Base-by-base conservation (phyloP, 345 rosid species). In the Rhizophora apiculata region DNA sequence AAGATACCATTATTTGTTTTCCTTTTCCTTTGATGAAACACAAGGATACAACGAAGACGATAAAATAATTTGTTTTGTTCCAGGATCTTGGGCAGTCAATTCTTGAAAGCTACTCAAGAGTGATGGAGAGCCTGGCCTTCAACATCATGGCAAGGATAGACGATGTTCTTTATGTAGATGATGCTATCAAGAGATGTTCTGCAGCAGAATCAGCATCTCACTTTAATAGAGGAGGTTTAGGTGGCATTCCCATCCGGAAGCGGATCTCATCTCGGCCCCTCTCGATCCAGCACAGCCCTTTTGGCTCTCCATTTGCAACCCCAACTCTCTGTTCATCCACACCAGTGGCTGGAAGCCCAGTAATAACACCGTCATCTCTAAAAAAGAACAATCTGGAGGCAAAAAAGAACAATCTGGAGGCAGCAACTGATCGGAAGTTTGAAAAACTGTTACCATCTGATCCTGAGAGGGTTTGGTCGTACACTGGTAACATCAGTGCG, bases 11-110 rank as follows among this genome's bases (percentile, higher is more conserved):
- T 3, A 56, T 56, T 21, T 24, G 30, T 27, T 11, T 22, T 8
- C 60, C 6, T 56, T 26, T 56, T 56, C 29, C 8, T 56, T 27
- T 24, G 26, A 21, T 24, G 29, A 27, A 56, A 56, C 16, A 56
- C 11, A 16, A 24, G 31, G 60, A 16, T 56, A 10, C 16, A 24
- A n/a, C 5, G 20, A 6, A 10, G 10, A n/a, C 1, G 36, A n/a
- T 46, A 29, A 70, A 55, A 34, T 16, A 56, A 27, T 52, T 20
- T 32, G 4, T 65, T 30, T 51, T 46, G 10, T 60, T 78, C 74
- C 85, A 96, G 98, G 99, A 96, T 82, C 96, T 96, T 60, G 99
- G 99, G 55, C 98, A 92, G 68, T 89, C 98, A 2, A 92, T 96
- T 69, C 89, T 96, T 1, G 99, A 92, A 78, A 89, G 99, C 84